Percentiles rank a stretch among this genome's conserved stretches.
These are phyloP conservation scores for Blepharisma undulans DNA, from an alignment of 169 alveolate genomes.

Conservation along the genomic window DNA sequence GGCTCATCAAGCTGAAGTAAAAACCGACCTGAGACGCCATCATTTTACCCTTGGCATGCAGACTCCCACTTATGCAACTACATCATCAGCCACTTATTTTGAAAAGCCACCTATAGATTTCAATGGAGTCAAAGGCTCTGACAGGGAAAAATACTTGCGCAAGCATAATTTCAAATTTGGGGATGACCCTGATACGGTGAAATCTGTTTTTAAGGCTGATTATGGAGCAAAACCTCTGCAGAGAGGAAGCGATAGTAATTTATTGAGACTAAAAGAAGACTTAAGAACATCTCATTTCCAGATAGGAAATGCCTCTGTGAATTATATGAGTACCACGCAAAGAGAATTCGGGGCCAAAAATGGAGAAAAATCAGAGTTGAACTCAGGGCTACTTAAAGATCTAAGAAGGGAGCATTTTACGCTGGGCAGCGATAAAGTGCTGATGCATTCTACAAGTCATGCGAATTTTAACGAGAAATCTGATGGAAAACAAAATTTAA, in stretches of 20 bases:
- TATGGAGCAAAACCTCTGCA: background rate
- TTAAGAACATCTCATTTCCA: background rate
- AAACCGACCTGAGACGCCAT: background rate
- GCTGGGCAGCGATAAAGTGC: background rate
- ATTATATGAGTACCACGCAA: background rate
- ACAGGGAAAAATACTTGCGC: too few species aligned
- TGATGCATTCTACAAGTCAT: too few species aligned
- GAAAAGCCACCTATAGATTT: background rate
- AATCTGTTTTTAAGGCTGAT: background rate
- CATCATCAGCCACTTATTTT: background rate
- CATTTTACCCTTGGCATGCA: background rate
- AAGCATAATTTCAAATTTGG: background rate
- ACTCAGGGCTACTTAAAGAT: background rate
- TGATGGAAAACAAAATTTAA: background rate
- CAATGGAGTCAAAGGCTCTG: background rate
- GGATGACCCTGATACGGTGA: background rate
- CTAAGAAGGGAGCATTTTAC: conserved; percentile 13
- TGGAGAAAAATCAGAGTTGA: background rate
- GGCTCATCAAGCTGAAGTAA: background rate
- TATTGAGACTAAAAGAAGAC: background rate
- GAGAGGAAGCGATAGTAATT: background rate
- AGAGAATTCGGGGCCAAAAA: background rate
- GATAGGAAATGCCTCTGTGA: background rate
- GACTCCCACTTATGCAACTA: background rate
- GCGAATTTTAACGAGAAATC: background rate